These are phyloP conservation scores for Syncephalis fuscata DNA, from an alignment of 371 early-diverging fungal species.

Conservation along the genomic window DNA sequence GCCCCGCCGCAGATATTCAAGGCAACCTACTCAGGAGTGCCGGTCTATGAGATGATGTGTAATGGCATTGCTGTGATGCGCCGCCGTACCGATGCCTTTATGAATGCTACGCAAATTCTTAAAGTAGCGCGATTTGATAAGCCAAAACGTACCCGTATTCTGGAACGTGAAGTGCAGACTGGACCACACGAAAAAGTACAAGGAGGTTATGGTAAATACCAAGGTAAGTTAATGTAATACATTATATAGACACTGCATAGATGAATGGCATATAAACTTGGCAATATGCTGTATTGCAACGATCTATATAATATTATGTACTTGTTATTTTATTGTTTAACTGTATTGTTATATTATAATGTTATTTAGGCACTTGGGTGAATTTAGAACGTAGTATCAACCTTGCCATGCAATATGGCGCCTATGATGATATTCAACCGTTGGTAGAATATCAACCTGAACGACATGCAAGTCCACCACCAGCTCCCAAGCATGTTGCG, in stretches of 20 bases:
- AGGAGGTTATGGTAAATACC: constrained; percentile 96
- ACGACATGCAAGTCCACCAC: constrained; percentile 5
- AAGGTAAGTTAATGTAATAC: constrained; percentile 36
- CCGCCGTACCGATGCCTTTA: constrained; percentile 65
- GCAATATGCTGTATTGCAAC: too few relatives aligned
- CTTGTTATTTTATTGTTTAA: not conserved
- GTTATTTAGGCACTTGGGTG: constrained; percentile 30
- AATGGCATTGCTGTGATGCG: constrained; percentile 81
- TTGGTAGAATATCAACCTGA: constrained; percentile 46
- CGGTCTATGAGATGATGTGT: constrained; percentile 73
- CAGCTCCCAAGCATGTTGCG: constrained; percentile 3
- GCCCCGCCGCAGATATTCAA: constrained; percentile 18
- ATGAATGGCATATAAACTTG: too few relatives aligned
- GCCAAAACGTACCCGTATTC: constrained; percentile 76
- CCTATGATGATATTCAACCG: constrained; percentile 30
- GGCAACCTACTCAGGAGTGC: constrained; percentile 71
- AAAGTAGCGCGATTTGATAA: constrained; percentile 94
- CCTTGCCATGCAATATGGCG: constrained; percentile 51
- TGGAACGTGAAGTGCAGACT: constrained; percentile 70
- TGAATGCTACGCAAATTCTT: constrained; percentile 94
- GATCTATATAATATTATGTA: too few relatives aligned
- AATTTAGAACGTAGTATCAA: constrained; percentile 52
- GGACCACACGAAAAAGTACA: constrained; percentile 91
- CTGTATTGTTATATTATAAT: not conserved
- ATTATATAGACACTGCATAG: too few relatives aligned